phyloP scores from a whole-genome alignment of 495 filamentous ascomycete genomes.

The Usnea hakonensis region DNA sequence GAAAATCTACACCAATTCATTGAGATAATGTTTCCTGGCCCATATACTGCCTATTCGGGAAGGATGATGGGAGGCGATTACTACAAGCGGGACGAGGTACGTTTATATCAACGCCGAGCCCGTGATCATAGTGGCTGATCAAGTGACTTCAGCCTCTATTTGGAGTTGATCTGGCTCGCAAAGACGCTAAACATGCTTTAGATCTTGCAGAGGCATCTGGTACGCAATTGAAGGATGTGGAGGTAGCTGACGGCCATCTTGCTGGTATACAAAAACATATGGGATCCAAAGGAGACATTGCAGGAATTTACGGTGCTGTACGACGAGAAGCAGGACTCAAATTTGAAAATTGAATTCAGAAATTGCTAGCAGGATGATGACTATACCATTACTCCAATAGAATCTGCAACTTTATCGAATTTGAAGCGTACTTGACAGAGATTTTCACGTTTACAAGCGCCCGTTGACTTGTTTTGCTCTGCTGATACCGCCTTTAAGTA shows the following conservation, averaged over 20 bases:
- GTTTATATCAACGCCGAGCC: conserved; percentile 15
- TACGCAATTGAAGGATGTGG: conserved; percentile 52
- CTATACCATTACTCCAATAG: neutral
- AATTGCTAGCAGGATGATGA: neutral
- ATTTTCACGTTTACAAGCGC: neutral
- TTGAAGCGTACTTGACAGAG: neutral
- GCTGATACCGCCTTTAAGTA: neutral
- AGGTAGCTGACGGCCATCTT: conserved; percentile 63
- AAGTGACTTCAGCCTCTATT: conserved; percentile 60
- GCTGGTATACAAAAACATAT: conserved; percentile 60
- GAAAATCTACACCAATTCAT: conserved; percentile 62
- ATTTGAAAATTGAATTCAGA: conserved; percentile 46
- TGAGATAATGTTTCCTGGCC: conserved; percentile 51
- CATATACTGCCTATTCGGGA: conserved; percentile 57
- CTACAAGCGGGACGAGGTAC: conserved; percentile 45
- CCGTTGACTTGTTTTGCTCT: neutral
- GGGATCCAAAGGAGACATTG: conserved; percentile 73
- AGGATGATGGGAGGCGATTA: conserved; percentile 75
- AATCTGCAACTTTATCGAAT: neutral
- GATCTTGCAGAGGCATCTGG: conserved; percentile 56
- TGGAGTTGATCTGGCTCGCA: conserved; percentile 76
- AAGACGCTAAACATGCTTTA: conserved; percentile 74
- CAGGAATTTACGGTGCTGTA: conserved; percentile 73
- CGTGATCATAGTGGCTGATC: neutral
- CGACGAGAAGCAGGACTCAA: conserved; percentile 61